Base-by-base conservation (phyloP, 495 filamentous ascomycete species). In the Saxophila tyrrhenica region DNA sequence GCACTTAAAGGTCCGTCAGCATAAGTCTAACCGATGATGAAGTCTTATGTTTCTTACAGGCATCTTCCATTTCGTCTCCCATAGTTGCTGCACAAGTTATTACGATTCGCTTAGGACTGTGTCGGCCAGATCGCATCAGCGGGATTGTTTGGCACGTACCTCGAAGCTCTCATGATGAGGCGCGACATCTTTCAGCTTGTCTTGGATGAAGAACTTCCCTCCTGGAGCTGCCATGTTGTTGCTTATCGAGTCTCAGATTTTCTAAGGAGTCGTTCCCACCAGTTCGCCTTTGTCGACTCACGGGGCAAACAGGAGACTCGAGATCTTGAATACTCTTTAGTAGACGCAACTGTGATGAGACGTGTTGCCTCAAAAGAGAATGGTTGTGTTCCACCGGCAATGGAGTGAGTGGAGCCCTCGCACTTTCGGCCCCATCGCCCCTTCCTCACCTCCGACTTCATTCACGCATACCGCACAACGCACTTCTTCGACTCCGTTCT, bases 11-110 rank as follows among this genome's bases (percentile, higher is more conserved):
- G 7, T 16, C 16, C 19, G 17, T 13, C 22, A 19, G 21, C 25
- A 25, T 35, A n/a, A n/a, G n/a, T n/a, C n/a, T n/a, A n/a, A n/a
- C n/a, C n/a, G n/a, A n/a, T n/a, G n/a, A n/a, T n/a, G n/a, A n/a
- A n/a, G n/a, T n/a, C n/a, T n/a, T n/a, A n/a, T n/a, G n/a, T n/a
- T n/a, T n/a, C 75, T 29, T 70, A 85, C 83, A 2, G 79, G 81
- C 54, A 79, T 74, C 67, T 82, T 81, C 86, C 85, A 91, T 67
- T 87, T 87, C 2, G 81, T 82, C 69, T 88, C 83, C 86, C 86
- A 91, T 41, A 91, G 69, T 32, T 79, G 78, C 65, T 52, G n/a
- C n/a, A n/a, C n/a, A n/a, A n/a, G n/a, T n/a, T n/a, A n/a, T n/a
- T 15, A 23, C n/a, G n/a, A n/a, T n/a, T n/a, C n/a, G n/a, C n/a